A percentile compares a stretch with the other conserved stretches of the same genome.
phyloP scores from a whole-genome alignment of 768 basidiomycete species.

The Phaffia tasmanica region DNA sequence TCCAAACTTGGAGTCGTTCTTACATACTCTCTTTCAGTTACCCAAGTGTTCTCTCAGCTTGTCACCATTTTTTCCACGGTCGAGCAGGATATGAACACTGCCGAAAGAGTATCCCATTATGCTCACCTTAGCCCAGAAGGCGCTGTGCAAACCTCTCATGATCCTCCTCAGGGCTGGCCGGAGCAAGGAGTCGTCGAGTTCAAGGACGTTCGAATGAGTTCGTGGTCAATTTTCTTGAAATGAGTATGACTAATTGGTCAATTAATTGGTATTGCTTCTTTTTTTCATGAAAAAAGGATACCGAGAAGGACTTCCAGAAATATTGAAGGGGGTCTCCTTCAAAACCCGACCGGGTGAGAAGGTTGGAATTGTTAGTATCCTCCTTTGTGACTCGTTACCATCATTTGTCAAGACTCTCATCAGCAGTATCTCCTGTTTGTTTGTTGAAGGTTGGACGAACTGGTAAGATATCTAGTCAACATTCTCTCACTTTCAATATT shows the following conservation, averaged over 20 bases:
- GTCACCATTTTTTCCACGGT: constrained; percentile 50
- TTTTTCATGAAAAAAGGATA: constrained; percentile 60
- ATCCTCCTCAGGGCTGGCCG: constrained; percentile 59
- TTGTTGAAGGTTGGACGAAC: not conserved
- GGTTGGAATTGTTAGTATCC: constrained; percentile 58
- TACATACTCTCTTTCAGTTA: constrained; percentile 43
- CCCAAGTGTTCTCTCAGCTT: constrained; percentile 42
- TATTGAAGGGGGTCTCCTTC: constrained; percentile 64
- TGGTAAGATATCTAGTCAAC: no score
- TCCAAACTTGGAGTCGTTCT: constrained; percentile 55
- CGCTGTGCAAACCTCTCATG: constrained; percentile 42
- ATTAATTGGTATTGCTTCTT: constrained; percentile 36
- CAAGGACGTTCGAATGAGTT: constrained; percentile 41
- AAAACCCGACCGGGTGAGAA: constrained; percentile 65
- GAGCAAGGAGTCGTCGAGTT: constrained; percentile 61
- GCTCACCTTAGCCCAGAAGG: constrained; percentile 63
- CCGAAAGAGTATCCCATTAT: constrained; percentile 78
- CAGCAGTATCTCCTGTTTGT: not conserved
- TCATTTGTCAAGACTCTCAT: constrained; percentile 28
- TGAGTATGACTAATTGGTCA: no score
- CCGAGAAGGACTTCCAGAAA: constrained; percentile 64
- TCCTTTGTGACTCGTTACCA: constrained; percentile 28
- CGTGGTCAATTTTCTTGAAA: not conserved
- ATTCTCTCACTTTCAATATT: no score
- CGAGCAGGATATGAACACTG: constrained; percentile 72